Base-by-base conservation (phyloP, 1,284 basidiomycete species). In the Acaromyces ingoldii region DNA sequence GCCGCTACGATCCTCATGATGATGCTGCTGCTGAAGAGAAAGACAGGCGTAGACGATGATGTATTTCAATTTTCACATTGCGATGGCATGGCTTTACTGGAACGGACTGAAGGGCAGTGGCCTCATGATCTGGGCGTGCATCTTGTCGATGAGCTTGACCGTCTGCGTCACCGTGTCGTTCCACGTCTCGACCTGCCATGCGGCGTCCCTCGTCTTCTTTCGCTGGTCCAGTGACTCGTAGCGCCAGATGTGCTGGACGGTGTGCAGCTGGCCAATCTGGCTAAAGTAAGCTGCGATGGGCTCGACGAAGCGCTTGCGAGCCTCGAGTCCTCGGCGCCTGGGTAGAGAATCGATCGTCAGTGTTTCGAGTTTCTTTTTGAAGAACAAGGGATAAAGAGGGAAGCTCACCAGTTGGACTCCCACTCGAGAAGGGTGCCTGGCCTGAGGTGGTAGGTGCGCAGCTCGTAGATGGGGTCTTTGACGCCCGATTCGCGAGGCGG, bases 181-280 rank as follows among this genome's bases (percentile, higher is more conserved):
- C 72, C 72, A 74, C 17, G 72, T 70, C 55, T 70, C 70, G 28
- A 71, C 68, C 53, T 72, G 64, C 72, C 72, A 74, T 0, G 72
- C 72, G 28, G 58, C 59, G 41, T 70, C 72, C 24, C 72, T 55
- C 17, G 68, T 74, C 42, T 54, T 53, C 52, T 72, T 72, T n/a
- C 72, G 56, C 49, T 69, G 60, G 33, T 70, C 72, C 50, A 72
- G 49, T n/a, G 58, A 62, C 1, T 64, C 62, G 37, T 71, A 74
- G 26, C 65, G 65, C 72, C 72, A 74, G 36, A 74, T 62, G 48
- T 74, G 72, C 39, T 69, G 64, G 2, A 74, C 72, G 26, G 67
- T 72, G 51, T 74, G 72, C 53, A 74, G 49, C 0, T 60, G 60
- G 17, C 72, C 72, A 13, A 74, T 65, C 24, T 54, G 52, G 24